Evolutionary conservation across 1,139 yeast genomes (phyloP).

Genomic region (Magnusiomyces fungicola): DNA sequence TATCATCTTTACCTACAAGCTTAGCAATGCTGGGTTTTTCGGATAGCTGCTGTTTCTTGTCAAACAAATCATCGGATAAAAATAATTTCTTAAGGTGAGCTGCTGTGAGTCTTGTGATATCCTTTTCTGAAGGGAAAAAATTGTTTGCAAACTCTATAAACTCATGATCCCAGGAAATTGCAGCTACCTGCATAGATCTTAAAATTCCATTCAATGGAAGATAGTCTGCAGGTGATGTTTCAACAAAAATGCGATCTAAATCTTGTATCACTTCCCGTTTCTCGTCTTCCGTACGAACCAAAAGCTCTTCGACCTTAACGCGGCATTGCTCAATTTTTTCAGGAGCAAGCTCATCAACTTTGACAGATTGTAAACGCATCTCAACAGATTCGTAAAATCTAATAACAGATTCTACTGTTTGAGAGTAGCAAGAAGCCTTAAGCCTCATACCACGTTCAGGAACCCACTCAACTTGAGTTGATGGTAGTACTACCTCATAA

Average conservation of each 20-base stretch:
- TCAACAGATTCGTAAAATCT: slow-evolving; percentile 68
- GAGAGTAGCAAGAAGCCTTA: slow-evolving; percentile 56
- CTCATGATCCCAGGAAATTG: slow-evolving; percentile 82
- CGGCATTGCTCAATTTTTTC: slow-evolving; percentile 69
- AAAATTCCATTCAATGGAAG: slow-evolving; percentile 62
- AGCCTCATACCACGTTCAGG: slow-evolving; percentile 63
- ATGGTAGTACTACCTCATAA: slow-evolving; percentile 73
- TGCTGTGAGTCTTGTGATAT: slow-evolving; percentile 84
- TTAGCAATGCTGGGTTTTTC: slow-evolving; percentile 5
- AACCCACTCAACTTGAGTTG: slow-evolving; percentile 61
- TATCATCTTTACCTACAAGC: too few species aligned
- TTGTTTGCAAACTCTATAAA: slow-evolving; percentile 74
- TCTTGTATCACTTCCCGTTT: slow-evolving; percentile 39
- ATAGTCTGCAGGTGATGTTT: slow-evolving; percentile 57
- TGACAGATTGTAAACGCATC: slow-evolving; percentile 66
- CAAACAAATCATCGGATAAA: slow-evolving; percentile 36
- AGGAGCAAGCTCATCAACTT: slow-evolving; percentile 64
- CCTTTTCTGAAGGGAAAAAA: slow-evolving; percentile 86
- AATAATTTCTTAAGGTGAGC: slow-evolving; percentile 76
- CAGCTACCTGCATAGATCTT: slow-evolving; percentile 68
- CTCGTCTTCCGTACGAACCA: slow-evolving; percentile 48
- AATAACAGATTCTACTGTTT: slow-evolving; percentile 47
- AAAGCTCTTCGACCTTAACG: slow-evolving; percentile 50
- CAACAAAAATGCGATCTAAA: slow-evolving; percentile 47
- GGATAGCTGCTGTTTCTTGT: slow-evolving; percentile 19